Evolutionary conservation across 805 yeast genomes (phyloP), one percentile per base, ranked within the genome.

Genomic region (Cyberlindnera euphorbiiphila): DNA sequence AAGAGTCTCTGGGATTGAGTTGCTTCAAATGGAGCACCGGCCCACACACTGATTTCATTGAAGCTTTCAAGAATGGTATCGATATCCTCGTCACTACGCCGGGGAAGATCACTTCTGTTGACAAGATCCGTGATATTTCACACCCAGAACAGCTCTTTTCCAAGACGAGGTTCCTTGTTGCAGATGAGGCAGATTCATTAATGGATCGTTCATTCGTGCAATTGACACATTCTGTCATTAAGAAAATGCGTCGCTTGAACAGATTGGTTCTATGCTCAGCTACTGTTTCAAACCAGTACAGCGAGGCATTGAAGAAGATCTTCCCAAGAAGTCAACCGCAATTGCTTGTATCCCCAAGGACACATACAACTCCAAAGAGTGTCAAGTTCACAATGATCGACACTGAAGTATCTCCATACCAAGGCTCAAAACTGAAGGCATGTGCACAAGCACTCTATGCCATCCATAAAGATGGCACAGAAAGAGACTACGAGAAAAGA

Each of bases 101-200:
- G 0, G 81, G 80, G 11, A 86, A 85, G 56, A 53, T 89, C 10
- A 46, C 55, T 26, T 53, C 62, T 2, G 46, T 74, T n/a, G 52
- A 52, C 22, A 56, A 57, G 15, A 63, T 65, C 11, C 46, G 57
- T 20, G 57, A 56, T 51, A 53, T 66, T 1, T 55, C 61, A 15
- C 58, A 61, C 29, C 54, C 74, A 39, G 58, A 70, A 62, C 45
- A 61, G 56, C 49, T 63, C 4, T 43, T 74, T 10, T 52, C 66
- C 42, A 46, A 71, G 60, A 76, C 81, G 5, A 68, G 69, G 19
- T 81, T 72, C 52, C 68, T 83, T 30, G 91, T 85, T 2, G 74
- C 85, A 11, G 98, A 91, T 57, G 98, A 91, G 60, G 98, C 98
- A 0, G 98, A 91, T 61, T 84, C 96, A 0, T 64, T 91, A 39